Evolutionary conservation across 139 green algal genomes (phyloP), one percentile per base, ranked within the genome.

Genomic region (Diplosphaera chodatii): DNA sequence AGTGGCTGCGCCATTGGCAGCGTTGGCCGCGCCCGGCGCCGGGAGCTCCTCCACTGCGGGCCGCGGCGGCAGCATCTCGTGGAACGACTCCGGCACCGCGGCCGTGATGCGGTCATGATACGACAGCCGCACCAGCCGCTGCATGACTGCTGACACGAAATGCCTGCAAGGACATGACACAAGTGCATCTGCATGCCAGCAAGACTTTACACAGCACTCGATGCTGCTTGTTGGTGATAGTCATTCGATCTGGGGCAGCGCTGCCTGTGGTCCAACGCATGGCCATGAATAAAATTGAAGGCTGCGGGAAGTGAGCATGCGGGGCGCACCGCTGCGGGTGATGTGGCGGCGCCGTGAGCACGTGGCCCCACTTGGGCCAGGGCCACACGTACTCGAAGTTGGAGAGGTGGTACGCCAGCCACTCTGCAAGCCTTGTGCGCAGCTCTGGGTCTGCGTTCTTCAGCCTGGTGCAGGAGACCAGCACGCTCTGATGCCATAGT

Each of bases 361-460:
- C 88, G 72, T 81, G 69, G 13, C 37, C 73, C 86, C 89, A 97
- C 80, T 83, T 84, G 63, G 85, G 73, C 93, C 93, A 98, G 30
- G 92, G 91, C 93, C 93, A 98, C 74, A 90, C 68, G 74, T 88
- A 96, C 27, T 91, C 73, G 66, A 94, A 93, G 80, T 93, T 93
- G 67, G 80, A 91, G 34, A 97, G 79, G 83, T 96, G 93, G 80
- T 94, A 92, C n/a, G 90, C 83, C 64, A 96, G 84, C 91, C 91
- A 97, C 21, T 88, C 79, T 4, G 87, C 79, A 48, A 97, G 67
- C 34, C 90, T 82, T 8, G 55, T 31, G 32, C 76, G 73, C 64
- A 94, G 85, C 78, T 92, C 82, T 0, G 88, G 84, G 74, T 96
- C 92, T 69, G 91, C 66, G 13, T 69, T 63, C 33, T 79, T 76